These are phyloP conservation scores for Phragmites australis DNA, from an alignment of 176 grass and related monocot species.

Conservation along the genomic window DNA sequence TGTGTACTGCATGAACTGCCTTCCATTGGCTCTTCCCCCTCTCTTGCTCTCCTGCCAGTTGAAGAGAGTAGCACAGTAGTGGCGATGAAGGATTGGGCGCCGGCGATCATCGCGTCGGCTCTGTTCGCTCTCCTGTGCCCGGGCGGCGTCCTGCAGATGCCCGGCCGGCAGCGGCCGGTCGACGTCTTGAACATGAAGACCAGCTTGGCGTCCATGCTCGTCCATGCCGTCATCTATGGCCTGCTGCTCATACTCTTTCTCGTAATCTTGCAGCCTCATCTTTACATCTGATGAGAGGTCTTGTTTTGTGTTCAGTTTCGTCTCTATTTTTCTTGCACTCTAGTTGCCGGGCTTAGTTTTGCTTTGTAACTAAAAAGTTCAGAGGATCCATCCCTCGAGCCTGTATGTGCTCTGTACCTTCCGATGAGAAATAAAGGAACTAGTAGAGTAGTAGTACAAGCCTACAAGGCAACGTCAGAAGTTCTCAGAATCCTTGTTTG, in stretches of 20 bases:
- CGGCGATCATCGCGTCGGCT: constrained; percentile 74
- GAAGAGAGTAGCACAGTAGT: neutral
- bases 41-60: neutral
- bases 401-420: neutral
- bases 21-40: neutral
- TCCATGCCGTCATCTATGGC: constrained; percentile 70
- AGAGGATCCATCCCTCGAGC: neutral
- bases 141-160: constrained; percentile 79
- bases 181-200: constrained; percentile 86
- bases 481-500: neutral
- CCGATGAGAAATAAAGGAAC: neutral
- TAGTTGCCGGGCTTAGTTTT: neutral
- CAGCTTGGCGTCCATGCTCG: constrained; percentile 69
- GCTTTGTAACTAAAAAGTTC: neutral
- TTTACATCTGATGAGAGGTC: constrained; percentile 51
- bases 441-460: no score
- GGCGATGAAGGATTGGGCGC: constrained; percentile 82
- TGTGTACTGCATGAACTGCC: no score
- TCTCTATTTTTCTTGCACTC: neutral
- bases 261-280: constrained; percentile 58
- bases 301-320: neutral
- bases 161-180: constrained; percentile 68
- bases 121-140: constrained; percentile 87
- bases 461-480: neutral
- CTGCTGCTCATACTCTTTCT: constrained; percentile 70